phyloP scores from a whole-genome alignment of 139 green algal genomes.

The Choricystis sp. region DNA sequence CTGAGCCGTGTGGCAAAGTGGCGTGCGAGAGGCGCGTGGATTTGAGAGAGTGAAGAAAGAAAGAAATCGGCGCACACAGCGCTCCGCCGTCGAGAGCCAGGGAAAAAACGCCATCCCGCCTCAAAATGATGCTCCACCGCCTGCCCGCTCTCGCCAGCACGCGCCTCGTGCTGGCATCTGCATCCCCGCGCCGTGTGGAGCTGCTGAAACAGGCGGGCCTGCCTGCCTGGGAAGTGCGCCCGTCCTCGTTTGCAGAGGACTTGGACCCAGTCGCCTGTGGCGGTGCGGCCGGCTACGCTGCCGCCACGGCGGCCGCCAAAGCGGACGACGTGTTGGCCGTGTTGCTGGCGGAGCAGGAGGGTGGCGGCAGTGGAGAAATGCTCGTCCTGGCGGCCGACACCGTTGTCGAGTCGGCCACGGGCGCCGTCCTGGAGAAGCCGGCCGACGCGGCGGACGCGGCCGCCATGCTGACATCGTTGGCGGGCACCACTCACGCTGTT shows the following conservation, averaged over 20 bases:
- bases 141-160: slow-evolving; percentile 15
- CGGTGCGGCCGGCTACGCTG: slow-evolving; percentile 32
- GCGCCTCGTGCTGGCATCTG: slow-evolving; percentile 36
- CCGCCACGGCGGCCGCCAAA: slow-evolving; percentile 43
- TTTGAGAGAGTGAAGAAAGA: too few species aligned
- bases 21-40: too few species aligned
- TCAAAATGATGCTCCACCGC: slow-evolving; percentile 32
- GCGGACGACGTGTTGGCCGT: slow-evolving; percentile 28
- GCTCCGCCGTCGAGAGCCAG: too few species aligned
- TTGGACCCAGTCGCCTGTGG: slow-evolving; percentile 27
- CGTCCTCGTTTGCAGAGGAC: slow-evolving; percentile 48
- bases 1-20: too few species aligned
- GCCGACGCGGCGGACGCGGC: slow-evolving; percentile 33
- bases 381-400: slow-evolving; percentile 57
- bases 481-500: slow-evolving; percentile 35
- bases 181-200: slow-evolving; percentile 31
- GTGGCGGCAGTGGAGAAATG: slow-evolving; percentile 3
- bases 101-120: too few species aligned
- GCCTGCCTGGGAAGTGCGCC: slow-evolving; percentile 13
- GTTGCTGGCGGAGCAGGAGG: neutral
- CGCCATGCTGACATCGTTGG: slow-evolving; percentile 35
- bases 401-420: slow-evolving; percentile 13
- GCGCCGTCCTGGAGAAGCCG: slow-evolving; percentile 59
- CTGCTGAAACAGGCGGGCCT: slow-evolving; percentile 16
- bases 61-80: too few species aligned